Conservation (phyloP, 768 basidiomycete genomes). For the Agrocybe praecox region DNA sequence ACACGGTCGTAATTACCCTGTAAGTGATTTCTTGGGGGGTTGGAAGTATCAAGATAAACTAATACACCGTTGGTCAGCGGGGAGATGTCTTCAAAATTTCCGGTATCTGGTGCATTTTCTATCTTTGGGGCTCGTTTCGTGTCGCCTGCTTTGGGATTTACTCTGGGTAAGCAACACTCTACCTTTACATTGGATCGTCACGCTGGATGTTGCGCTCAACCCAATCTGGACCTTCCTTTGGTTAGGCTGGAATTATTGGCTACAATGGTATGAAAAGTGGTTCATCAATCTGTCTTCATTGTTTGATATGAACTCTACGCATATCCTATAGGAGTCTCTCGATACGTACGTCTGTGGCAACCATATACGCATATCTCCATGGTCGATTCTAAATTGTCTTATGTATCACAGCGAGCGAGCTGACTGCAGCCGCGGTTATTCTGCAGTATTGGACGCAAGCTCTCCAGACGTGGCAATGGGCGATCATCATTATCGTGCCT, state of each 20-base stretch:
- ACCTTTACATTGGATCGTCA: background rate
- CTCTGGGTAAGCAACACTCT: conserved; percentile 39
- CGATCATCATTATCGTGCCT: conserved; percentile 54
- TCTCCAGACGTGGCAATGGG: conserved; percentile 57
- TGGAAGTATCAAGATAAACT: background rate
- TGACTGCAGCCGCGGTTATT: conserved; percentile 60
- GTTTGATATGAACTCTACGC: background rate
- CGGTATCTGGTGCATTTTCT: conserved; percentile 64
- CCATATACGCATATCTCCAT: background rate
- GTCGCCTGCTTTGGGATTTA: conserved; percentile 61
- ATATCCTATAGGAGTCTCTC: conserved; percentile 23
- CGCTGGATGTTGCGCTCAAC: background rate
- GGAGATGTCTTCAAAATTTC: conserved; percentile 68
- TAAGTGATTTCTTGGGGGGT: conserved; percentile 22
- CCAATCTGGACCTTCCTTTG: background rate
- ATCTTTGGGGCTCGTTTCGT: conserved; percentile 60
- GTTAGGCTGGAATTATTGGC: conserved; percentile 61
- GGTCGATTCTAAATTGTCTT: background rate
- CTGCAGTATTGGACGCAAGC: conserved; percentile 52
- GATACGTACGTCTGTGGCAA: conserved; percentile 15
- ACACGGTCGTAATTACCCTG: conserved; percentile 63
- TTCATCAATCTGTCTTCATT: conserved; percentile 6
- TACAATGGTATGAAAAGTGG: conserved; percentile 41
- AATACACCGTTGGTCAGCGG: conserved; percentile 36
- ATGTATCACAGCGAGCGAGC: conserved; percentile 46